These are phyloP conservation scores for Moesziomyces aphidis DNA, from an alignment of 1,284 basidiomycete genomes.

Conservation along the genomic window DNA sequence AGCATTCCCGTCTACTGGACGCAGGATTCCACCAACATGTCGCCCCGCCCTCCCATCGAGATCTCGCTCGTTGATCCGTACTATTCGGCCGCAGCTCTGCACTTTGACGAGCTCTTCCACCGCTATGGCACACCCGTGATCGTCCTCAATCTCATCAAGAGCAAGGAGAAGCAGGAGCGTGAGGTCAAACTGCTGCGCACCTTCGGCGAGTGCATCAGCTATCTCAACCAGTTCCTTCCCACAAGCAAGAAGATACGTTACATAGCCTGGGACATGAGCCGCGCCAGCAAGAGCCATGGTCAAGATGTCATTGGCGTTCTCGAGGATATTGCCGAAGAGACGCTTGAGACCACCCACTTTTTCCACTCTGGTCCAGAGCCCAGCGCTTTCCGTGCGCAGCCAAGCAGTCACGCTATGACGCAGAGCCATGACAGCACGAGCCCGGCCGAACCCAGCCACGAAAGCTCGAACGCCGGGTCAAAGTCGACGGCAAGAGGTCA, in stretches of 20 bases:
- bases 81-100: conserved; percentile 89
- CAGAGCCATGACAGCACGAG: background rate
- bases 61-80: conserved; percentile 91
- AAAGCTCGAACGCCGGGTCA: background rate
- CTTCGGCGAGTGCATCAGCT: conserved; percentile 90
- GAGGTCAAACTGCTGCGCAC: conserved; percentile 94
- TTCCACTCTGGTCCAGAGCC: conserved; percentile 77
- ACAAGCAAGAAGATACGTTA: conserved; percentile 83
- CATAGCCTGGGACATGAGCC: conserved; percentile 89
- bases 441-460: too few species aligned
- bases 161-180: conserved; percentile 77
- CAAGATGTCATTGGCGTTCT: conserved; percentile 96
- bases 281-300: conserved; percentile 77
- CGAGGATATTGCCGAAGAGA: conserved; percentile 94
- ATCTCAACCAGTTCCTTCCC: conserved; percentile 95
- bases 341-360: conserved; percentile 89
- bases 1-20: conserved; percentile 97
- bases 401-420: background rate
- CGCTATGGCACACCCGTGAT: conserved; percentile 92
- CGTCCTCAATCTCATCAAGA: conserved; percentile 89
- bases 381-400: conserved; percentile 11
- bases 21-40: conserved; percentile 91
- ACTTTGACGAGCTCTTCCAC: conserved; percentile 91
- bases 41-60: conserved; percentile 92
- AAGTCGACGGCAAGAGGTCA: background rate